A percentile compares a stretch with the other conserved stretches of the same genome.
Conservation (phyloP, 441 rosid species). For the Syzygium syzygioides region DNA sequence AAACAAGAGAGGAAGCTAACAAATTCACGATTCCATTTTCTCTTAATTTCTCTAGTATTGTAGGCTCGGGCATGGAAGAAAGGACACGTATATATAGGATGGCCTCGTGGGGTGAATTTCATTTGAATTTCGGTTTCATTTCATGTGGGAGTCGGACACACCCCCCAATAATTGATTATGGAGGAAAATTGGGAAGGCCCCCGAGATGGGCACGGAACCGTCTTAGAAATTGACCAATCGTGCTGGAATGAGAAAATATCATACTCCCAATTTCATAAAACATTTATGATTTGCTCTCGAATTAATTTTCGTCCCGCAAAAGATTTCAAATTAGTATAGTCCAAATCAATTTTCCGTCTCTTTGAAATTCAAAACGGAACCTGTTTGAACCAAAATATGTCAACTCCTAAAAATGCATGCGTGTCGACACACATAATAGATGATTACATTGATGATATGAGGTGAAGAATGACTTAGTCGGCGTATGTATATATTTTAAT, state of each 20-base stretch:
- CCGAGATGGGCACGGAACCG: not conserved
- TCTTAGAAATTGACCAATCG: not conserved
- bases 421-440: rapidly evolving
- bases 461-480: not conserved
- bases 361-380: no score
- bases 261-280: not conserved
- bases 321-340: rapidly evolving
- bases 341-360: not conserved
- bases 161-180: not conserved
- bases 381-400: no score
- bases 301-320: not conserved
- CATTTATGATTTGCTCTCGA: not conserved
- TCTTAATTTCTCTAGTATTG: not conserved
- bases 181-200: not conserved
- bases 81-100: not conserved
- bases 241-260: no score
- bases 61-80: not conserved
- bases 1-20: not conserved
- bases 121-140: not conserved
- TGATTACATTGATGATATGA: rapidly evolving
- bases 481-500: not conserved
- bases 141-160: not conserved
- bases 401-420: not conserved
- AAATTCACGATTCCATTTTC: not conserved
- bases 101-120: not conserved